Conservation (phyloP, 768 basidiomycete species). For the Melanogaster broomeanus region DNA sequence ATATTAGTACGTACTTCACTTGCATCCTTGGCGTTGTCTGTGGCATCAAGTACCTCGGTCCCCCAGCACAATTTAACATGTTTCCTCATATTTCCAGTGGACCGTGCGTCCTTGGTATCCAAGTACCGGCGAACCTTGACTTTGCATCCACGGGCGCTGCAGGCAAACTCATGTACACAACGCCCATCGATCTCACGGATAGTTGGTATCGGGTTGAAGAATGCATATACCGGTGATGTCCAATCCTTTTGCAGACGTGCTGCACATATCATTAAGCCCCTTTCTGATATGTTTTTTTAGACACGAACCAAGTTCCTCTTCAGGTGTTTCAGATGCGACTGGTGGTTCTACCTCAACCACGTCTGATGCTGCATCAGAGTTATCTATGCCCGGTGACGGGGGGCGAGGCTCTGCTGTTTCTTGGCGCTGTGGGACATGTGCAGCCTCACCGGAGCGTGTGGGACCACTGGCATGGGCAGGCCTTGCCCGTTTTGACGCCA, state of each 20-base stretch:
- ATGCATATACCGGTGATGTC: constrained; percentile 28
- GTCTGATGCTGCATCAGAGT: no score
- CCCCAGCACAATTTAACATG: constrained; percentile 35
- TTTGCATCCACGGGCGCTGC: constrained; percentile 19
- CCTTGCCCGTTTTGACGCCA: no score
- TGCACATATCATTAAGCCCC: constrained; percentile 2
- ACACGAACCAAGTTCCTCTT: background rate
- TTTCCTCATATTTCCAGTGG: constrained; percentile 31
- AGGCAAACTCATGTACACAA: constrained; percentile 23
- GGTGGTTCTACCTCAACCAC: background rate
- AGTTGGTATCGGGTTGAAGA: constrained; percentile 18
- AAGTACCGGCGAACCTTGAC: constrained; percentile 14
- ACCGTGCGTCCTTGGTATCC: constrained; percentile 24
- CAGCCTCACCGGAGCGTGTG: background rate
- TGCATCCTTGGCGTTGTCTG: background rate
- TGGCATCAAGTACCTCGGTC: constrained; percentile 21
- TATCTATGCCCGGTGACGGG: background rate
- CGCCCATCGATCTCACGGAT: constrained; percentile 20
- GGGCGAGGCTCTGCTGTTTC: background rate
- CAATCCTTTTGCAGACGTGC: constrained; percentile 23
- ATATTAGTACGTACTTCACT: constrained; percentile 12
- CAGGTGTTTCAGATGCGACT: background rate
- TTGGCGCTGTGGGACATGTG: background rate
- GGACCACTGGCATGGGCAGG: no score
- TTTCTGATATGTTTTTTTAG: background rate